Evolutionary conservation across 768 basidiomycete genomes (phyloP), one percentile per base, ranked within the genome.

Genomic region (Sistotremastrum niveocremeum): DNA sequence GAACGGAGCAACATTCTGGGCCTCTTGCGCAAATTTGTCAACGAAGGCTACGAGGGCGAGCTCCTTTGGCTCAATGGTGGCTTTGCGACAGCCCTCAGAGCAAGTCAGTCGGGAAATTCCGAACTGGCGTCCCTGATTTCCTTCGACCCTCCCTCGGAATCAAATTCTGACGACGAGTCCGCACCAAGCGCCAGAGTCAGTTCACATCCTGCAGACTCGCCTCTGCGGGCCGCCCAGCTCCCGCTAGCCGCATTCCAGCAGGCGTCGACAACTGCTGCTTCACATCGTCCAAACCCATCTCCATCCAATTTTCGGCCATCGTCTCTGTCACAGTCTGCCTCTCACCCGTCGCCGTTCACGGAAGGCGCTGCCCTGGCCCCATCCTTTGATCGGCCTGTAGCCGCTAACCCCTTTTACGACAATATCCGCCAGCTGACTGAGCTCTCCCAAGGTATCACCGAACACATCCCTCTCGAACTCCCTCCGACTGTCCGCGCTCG

Each of bases 371-470:
- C 47, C 37, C 46, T 54, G 55, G 39, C 57, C 55, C 35, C 60
- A 51, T 8, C 53, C 48, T 42, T 51, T 50, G 42, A 46, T 51
- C 57, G 43, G 52, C 31, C 61, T 43, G 58, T 66, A 55, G 55
- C 81, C 4, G 77, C 71, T 53, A 97, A 94, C 59, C 94, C 94
- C 7, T 98, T 98, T 66, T 97, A 88, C 54, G 93, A 98, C 62
- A 82, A 84, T 55, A 85, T 98, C 54, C 79, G 85, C 36, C 86
- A 90, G 63, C 87, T 89, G 54, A 59, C 79, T 2, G 90, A 95
- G 64, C 75, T 95, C 28, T 74, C 80, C 2, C 69, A 67, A 29
- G 69, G 67, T 3, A 58, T 70, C 50, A 84, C 80, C 0, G 86
- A 90, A 54, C 81, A 85, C 34, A 93, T 94, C 35, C 79, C 86